phyloP scores from a whole-genome alignment of 768 basidiomycete species.

The Podaxis sp. region DNA sequence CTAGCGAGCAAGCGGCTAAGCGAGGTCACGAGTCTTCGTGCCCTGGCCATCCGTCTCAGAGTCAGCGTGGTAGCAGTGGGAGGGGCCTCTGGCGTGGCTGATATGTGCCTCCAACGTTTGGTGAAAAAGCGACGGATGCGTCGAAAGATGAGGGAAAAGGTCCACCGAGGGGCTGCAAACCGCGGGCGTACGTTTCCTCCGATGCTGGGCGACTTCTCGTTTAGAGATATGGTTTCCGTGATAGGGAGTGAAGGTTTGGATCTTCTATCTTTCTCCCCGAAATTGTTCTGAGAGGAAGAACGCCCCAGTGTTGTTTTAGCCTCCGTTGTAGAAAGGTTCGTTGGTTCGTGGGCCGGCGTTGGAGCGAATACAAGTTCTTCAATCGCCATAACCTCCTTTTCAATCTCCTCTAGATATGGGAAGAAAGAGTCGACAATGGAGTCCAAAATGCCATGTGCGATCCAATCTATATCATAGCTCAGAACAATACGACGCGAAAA shows the following conservation, averaged over 20 bases:
- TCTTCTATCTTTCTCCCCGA: not conserved
- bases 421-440: conserved; percentile 95
- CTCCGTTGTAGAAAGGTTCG: not conserved
- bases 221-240: conserved; percentile 21
- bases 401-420: conserved; percentile 78
- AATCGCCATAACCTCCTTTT: conserved; percentile 74
- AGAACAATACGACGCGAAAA: not conserved
- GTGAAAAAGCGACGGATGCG: conserved; percentile 32
- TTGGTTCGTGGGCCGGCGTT: not conserved
- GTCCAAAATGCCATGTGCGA: conserved; percentile 89
- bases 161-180: conserved; percentile 33
- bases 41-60: conserved; percentile 75
- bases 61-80: conserved; percentile 42
- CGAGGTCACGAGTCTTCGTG: conserved; percentile 76
- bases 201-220: conserved; percentile 22
- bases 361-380: conserved; percentile 62
- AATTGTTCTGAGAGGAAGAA: not conserved
- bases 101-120: conserved; percentile 21
- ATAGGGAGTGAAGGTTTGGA: not conserved
- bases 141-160: conserved; percentile 32
- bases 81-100: conserved; percentile 19
- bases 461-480: conserved; percentile 67
- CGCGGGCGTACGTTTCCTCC: conserved; percentile 24
- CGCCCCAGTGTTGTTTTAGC: not conserved
- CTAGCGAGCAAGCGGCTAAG: conserved; percentile 71